Conservation (phyloP, 1,284 basidiomycete species). For the Coniophora puteana region DNA sequence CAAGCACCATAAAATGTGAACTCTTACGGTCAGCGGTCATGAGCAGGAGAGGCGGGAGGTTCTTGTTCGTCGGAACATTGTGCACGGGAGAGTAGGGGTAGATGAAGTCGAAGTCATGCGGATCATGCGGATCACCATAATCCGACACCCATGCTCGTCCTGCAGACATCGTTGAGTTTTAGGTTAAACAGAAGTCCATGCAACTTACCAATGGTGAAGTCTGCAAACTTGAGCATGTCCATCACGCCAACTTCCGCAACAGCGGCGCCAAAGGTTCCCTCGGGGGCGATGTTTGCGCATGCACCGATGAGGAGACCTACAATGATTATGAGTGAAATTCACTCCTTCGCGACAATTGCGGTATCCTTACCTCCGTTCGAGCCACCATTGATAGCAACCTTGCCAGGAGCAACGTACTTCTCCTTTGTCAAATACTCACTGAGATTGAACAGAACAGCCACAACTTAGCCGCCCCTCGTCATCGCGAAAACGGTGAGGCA, state of each 20-base stretch:
- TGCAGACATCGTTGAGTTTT: conserved; percentile 20
- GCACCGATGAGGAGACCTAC: conserved; percentile 75
- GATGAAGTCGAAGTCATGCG: conserved; percentile 81
- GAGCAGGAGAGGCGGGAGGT: conserved; percentile 65
- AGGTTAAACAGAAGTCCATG: conserved; percentile 2
- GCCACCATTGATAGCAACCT: conserved; percentile 75
- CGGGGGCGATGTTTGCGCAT: conserved; percentile 75
- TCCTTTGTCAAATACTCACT: conserved; percentile 72
- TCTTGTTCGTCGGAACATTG: conserved; percentile 59
- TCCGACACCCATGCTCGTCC: conserved; percentile 80
- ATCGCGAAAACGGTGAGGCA: conserved; percentile 11
- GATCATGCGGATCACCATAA: conserved; percentile 75
- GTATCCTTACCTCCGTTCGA: conserved; percentile 66
- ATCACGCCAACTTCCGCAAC: conserved; percentile 80
- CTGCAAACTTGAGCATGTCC: conserved; percentile 79
- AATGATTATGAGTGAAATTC: conserved; percentile 10
- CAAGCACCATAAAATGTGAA: background rate
- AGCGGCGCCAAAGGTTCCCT: conserved; percentile 77
- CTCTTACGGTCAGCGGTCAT: conserved; percentile 75
- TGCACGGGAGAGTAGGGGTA: conserved; percentile 75
- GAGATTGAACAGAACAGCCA: conserved; percentile 5
- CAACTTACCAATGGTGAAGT: conserved; percentile 70
- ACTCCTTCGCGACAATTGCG: conserved; percentile 5
- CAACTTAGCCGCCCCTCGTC: background rate
- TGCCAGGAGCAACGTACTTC: conserved; percentile 67